These are phyloP conservation scores for Colletotrichum echinochloae DNA, from an alignment of 2,329 filamentous ascomycete genomes.

Conservation along the genomic window DNA sequence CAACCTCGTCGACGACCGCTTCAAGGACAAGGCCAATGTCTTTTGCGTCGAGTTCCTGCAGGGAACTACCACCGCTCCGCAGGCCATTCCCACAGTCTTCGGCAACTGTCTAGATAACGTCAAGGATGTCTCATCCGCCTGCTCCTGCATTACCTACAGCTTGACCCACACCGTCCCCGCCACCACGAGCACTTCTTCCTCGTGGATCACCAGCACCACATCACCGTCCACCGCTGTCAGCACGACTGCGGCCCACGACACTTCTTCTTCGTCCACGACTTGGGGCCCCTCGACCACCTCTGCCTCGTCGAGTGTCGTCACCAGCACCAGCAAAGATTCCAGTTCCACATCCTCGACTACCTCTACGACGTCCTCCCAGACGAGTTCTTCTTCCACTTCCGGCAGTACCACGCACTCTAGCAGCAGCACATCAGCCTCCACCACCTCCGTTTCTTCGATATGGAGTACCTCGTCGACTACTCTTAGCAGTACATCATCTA, in stretches of 20 bases:
- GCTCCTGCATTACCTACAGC: constrained; percentile 53
- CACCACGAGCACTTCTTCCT: constrained; percentile 17
- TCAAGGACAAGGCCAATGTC: constrained; percentile 45
- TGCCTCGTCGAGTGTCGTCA: neutral
- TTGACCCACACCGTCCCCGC: constrained; percentile 23
- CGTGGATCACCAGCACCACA: constrained; percentile 5
- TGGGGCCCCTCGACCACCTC: constrained; percentile 9
- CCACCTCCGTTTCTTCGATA: no score
- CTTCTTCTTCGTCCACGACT: constrained; percentile 9
- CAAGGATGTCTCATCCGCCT: constrained; percentile 49
- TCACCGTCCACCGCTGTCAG: constrained; percentile 17
- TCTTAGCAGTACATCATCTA: no score
- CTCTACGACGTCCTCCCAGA: no score
- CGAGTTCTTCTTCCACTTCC: neutral
- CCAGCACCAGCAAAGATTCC: neutral
- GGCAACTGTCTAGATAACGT: constrained; percentile 46
- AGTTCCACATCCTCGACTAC: no score
- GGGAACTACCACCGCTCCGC: constrained; percentile 45
- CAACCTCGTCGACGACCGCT: constrained; percentile 50
- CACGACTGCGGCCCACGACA: neutral
- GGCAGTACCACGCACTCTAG: neutral
- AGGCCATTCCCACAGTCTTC: constrained; percentile 49
- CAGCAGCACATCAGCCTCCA: no score
- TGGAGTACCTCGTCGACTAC: no score
- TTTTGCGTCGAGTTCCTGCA: constrained; percentile 52